These are phyloP conservation scores for Nidula niveotomentosa DNA, from an alignment of 1,284 basidiomycete species.

Conservation along the genomic window DNA sequence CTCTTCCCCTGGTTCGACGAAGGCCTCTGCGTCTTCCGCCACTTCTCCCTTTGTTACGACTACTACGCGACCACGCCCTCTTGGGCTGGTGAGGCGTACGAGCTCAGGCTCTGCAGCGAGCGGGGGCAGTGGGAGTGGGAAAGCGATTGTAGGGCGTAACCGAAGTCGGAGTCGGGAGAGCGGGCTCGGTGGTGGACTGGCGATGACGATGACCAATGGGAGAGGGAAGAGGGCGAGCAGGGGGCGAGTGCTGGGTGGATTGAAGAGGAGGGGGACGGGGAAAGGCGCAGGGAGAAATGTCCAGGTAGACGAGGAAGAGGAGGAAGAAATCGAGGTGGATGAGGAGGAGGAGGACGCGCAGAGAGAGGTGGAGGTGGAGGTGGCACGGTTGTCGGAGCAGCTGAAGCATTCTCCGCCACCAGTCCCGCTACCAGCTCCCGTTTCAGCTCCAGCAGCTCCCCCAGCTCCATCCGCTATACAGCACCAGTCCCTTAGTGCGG, in stretches of 20 bases:
- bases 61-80: too few species aligned
- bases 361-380: slow-evolving; percentile 3
- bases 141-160: neutral
- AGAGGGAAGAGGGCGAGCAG: slow-evolving; percentile 4
- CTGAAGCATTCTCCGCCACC: too few species aligned
- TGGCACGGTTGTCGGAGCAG: too few species aligned
- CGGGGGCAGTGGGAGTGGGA: slow-evolving; percentile 1
- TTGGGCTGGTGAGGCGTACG: too few species aligned
- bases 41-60: too few species aligned
- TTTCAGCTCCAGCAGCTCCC: too few species aligned
- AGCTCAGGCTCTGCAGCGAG: neutral
- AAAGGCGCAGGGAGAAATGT: slow-evolving; percentile 1
- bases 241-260: slow-evolving; percentile 1
- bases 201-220: neutral
- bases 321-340: slow-evolving; percentile 9
- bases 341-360: slow-evolving; percentile 8
- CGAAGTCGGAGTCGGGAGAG: slow-evolving; percentile 2
- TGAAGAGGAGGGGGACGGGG: neutral
- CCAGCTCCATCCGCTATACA: too few species aligned
- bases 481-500: too few species aligned
- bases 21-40: too few species aligned
- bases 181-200: neutral
- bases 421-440: too few species aligned
- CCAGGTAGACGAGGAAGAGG: slow-evolving; percentile 4
- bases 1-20: too few species aligned